Evolutionary conservation across 2,329 filamentous ascomycete genomes (phyloP).

Genomic region (Fusarium fujikuroi): DNA sequence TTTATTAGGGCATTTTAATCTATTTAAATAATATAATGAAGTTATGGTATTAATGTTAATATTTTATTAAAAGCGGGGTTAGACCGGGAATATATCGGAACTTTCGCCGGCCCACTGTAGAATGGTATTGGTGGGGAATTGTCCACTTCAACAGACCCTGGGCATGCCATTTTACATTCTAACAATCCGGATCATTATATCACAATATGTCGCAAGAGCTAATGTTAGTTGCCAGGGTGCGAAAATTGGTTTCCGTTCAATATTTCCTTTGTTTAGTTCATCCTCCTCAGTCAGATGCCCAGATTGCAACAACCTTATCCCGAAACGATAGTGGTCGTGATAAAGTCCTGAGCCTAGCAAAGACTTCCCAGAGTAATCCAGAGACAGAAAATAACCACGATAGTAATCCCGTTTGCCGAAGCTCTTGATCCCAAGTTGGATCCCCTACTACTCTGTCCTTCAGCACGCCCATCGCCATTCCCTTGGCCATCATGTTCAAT

Average conservation of each 20-base stretch:
- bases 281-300: background rate
- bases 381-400: constrained; percentile 2
- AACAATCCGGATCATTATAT: background rate
- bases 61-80: no score
- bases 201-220: background rate
- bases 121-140: constrained; percentile 25
- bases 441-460: constrained; percentile 12
- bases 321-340: background rate
- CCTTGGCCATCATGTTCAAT: constrained; percentile 47
- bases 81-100: no score
- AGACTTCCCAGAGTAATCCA: constrained; percentile 5
- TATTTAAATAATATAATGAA: no score
- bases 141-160: constrained; percentile 4
- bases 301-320: background rate
- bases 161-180: background rate
- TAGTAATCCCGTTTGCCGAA: background rate
- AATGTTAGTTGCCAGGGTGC: no score
- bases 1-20: no score
- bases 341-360: background rate
- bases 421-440: constrained; percentile 12
- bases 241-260: background rate
- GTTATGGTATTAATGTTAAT: no score
- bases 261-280: background rate
- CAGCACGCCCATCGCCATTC: background rate
- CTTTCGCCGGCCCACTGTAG: no score